Base-by-base conservation (phyloP, 2,329 filamentous ascomycete genomes). In the Rhexocercosporidium sp. region DNA sequence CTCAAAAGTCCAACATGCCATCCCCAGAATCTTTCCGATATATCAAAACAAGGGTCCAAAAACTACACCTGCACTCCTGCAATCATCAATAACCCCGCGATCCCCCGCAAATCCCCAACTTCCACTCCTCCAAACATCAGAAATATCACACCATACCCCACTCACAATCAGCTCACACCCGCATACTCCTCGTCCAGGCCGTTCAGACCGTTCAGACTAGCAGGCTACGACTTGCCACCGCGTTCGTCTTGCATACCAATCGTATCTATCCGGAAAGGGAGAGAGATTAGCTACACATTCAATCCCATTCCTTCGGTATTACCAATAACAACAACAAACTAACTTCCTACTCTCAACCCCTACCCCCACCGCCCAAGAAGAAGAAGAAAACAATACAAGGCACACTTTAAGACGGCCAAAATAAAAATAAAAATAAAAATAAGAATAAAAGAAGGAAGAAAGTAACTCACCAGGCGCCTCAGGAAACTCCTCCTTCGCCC, bases 161-260 rank as follows among this genome's bases (percentile, higher is more conserved):
- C 16, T 25, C 41, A 37, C 18, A 16, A 53, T 29, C 46, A 39
- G 25, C 34, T 11, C 47, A 41, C 14, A 2, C n/a, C 22, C 34
- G 37, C 44, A 63, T 25, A 53, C 11, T 31, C 53, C 22, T 29
- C 39, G n/a, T 41, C 27, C 31, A n/a, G n/a, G n/a, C n/a, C n/a
- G n/a, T n/a, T n/a, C n/a, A 11, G 9, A 59, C 27, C 27, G 16
- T 31, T 3, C 63, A 44, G 31, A 37, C n/a, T 39, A 47, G 1
- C 12, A 25, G 39, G 56, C 41, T 37, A 66, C 31, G 18, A n/a
- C 37, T 59, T 62, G 72, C 76, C 70, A 1, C 80, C 82, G 68
- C 81, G 81, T 72, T 85, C 83, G 74, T 85, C 83, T 70, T 83
- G 82, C 81, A 85, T 84, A n/a, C 84, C 83, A 14, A 85, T 77